phyloP scores from a whole-genome alignment of 140 eudicot genomes.

The Anethum foeniculum region DNA sequence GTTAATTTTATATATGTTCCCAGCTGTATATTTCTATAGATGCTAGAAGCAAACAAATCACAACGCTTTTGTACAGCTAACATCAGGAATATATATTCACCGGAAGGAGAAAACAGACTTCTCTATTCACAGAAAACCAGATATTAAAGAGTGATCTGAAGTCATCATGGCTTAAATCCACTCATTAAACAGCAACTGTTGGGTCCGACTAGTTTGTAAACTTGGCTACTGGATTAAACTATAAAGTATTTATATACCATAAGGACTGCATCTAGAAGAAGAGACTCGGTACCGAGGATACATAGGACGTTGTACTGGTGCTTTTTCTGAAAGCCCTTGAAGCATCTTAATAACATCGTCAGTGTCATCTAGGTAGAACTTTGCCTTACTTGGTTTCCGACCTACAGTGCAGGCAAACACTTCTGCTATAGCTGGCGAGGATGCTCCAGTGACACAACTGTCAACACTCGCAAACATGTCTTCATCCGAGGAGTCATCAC shows the following conservation, averaged over 20 bases:
- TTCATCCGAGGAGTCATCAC: conserved; percentile 88
- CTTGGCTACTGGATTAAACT: not conserved
- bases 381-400: conserved; percentile 94
- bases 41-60: not conserved
- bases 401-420: conserved; percentile 93
- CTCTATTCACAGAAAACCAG: not conserved
- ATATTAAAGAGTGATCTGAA: not conserved
- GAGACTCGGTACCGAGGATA: conserved; percentile 23
- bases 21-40: not conserved
- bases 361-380: conserved; percentile 77
- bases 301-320: conserved; percentile 23
- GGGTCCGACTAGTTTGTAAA: not conserved
- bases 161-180: not conserved
- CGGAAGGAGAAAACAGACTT: not conserved
- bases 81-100: not conserved
- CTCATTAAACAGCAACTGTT: not conserved
- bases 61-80: not conserved
- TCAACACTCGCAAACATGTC: conserved; percentile 86
- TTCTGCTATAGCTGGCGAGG: conserved; percentile 35
- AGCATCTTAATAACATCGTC: conserved; percentile 67
- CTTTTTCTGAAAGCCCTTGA: conserved; percentile 44
- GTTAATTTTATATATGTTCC: too few species aligned
- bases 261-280: not conserved
- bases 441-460: conserved; percentile 35
- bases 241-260: not conserved